phyloP scores from a whole-genome alignment of 129 eudicot genomes.

The Arctium lappa region DNA sequence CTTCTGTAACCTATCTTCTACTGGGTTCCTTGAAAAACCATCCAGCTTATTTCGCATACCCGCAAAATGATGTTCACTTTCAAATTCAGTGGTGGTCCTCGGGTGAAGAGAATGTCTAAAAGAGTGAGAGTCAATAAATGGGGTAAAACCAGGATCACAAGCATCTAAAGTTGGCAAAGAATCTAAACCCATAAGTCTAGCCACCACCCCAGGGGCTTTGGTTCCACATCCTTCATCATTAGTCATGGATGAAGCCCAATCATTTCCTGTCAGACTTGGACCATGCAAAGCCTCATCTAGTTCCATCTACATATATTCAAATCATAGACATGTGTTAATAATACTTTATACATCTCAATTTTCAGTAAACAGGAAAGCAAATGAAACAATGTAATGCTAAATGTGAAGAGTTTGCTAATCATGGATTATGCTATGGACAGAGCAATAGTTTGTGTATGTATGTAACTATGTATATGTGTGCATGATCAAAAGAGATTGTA shows the following conservation, averaged over 20 bases:
- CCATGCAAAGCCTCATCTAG: constrained; percentile 43
- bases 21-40: constrained; percentile 62
- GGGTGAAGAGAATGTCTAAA: constrained; percentile 50
- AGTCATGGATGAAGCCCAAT: constrained; percentile 55
- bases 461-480: neutral
- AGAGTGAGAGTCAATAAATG: constrained; percentile 47
- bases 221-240: constrained; percentile 58
- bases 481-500: constrained; percentile 13
- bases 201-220: constrained; percentile 97
- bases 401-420: neutral
- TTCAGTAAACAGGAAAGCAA: neutral
- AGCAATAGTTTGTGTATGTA: neutral
- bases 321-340: constrained; percentile 12
- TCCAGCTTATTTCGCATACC: constrained; percentile 62
- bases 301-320: constrained; percentile 44
- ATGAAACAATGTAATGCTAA: neutral
- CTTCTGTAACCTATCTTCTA: constrained; percentile 59
- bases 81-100: constrained; percentile 34
- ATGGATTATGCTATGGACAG: neutral
- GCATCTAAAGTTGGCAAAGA: constrained; percentile 64
- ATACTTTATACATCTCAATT: neutral
- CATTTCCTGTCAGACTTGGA: constrained; percentile 38
- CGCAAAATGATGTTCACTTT: constrained; percentile 39
- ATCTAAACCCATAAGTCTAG: constrained; percentile 97
- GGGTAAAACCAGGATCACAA: constrained; percentile 47